Base-by-base conservation (phyloP, 495 filamentous ascomycete species). In the Annulohypoxylon nitens region DNA sequence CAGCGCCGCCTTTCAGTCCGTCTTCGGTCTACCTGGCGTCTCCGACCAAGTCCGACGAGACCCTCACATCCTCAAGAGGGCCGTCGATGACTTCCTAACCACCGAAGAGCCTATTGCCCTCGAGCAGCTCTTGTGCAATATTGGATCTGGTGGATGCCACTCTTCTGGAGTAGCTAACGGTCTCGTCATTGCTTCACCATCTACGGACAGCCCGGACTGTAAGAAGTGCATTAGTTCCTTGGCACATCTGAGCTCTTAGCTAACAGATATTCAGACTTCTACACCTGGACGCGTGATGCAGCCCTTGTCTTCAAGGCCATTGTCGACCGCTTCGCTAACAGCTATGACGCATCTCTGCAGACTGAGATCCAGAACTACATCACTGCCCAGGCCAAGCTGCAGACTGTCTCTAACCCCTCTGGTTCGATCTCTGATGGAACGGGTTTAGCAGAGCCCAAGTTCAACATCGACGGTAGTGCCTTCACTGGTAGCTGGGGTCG, bases 251-350 rank as follows among this genome's bases (percentile, higher is more conserved):
- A 62, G 12, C 11, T 10, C 10, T 48, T n/a, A 61, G 41, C 70
- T 71, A 26, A 66, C 30, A 43, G 39, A 14, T 54, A 55, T 47
- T 16, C 37, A 88, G 84, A 87, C 75, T 88, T 79, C 73, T 93
- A 87, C 69, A 90, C 90, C 10, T 93, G 91, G 91, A 91, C 88
- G n/a, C 83, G 91, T 65, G 91, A 93, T 75, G 85, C 88, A n/a
- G 86, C 88, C 8, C 80, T 93, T 69, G 87, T 88, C 3, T 84
- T 90, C 77, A 91, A 90, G 71, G 78, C 79, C 10, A 67, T 93
- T 34, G 80, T 90, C 39, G 90, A 93, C 69, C 75, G 85, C 36
- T 89, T 91, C 75, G 81, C 82, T 71, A 76, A 86, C 53, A 87
- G 84, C 39, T 86, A 92, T 76, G 81, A 83, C 33, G 78, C 78